Conservation (phyloP, 371 early-diverging fungal species). For the Mucor ambiguus region DNA sequence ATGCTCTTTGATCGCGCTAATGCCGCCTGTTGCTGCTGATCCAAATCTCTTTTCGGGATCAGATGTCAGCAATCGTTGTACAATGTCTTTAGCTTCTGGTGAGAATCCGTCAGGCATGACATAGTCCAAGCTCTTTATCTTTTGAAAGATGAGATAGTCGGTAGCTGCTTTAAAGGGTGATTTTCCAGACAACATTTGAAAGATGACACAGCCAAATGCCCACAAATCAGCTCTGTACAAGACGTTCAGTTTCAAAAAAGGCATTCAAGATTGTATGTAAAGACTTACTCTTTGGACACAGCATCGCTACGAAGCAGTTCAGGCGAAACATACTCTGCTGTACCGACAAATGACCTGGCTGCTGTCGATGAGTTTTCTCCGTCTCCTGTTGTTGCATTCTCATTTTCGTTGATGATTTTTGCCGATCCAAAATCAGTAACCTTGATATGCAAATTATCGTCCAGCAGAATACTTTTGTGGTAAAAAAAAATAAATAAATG, state of each 20-base stretch:
- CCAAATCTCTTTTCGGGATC: conserved; percentile 81
- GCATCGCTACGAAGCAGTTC: conserved; percentile 92
- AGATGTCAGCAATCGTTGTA: conserved; percentile 70
- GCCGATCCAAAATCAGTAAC: conserved; percentile 98
- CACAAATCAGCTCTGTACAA: conserved; percentile 87
- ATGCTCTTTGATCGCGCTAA: conserved; percentile 82
- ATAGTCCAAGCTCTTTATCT: conserved; percentile 87
- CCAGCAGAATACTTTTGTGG: conserved; percentile 77
- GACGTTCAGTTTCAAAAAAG: not conserved
- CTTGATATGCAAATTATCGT: conserved; percentile 86
- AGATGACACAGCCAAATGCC: conserved; percentile 98
- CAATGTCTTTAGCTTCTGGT: conserved; percentile 66
- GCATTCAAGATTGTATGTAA: not conserved
- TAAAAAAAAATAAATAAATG: too few species aligned
- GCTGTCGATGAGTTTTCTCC: conserved; percentile 17
- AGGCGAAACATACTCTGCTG: conserved; percentile 96
- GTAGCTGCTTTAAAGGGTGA: conserved; percentile 97
- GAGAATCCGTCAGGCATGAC: conserved; percentile 77
- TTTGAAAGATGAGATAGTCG: conserved; percentile 96
- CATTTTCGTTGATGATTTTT: conserved; percentile 63
- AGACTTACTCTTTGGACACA: conserved; percentile 62
- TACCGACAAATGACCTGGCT: conserved; percentile 94
- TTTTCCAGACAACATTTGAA: conserved; percentile 90
- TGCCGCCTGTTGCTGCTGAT: conserved; percentile 57
- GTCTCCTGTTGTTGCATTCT: conserved; percentile 11